A percentile compares a stretch with the other conserved stretches of the same genome.
Conservation (phyloP, 106 monocot genomes). For the Dioscorea dumetorum region DNA sequence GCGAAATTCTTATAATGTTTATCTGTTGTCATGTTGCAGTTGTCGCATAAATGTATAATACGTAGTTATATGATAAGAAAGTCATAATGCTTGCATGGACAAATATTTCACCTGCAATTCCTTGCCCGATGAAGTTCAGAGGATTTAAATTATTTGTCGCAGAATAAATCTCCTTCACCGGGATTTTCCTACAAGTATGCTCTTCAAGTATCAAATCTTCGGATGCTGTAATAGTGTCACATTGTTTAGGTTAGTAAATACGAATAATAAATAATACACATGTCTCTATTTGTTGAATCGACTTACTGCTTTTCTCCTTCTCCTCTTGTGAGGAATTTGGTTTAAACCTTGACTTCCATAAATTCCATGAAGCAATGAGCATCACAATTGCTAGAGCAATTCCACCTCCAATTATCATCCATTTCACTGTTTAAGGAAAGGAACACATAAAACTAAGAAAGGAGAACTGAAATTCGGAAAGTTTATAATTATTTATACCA, state of each 20-base stretch:
- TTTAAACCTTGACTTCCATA: slow-evolving; percentile 13
- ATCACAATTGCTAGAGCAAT: slow-evolving; percentile 1
- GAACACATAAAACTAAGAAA: neutral
- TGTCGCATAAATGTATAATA: neutral
- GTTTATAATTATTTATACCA: neutral
- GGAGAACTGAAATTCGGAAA: neutral
- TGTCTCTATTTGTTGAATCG: too few species aligned
- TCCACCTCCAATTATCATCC: slow-evolving; percentile 4
- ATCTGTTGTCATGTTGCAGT: neutral
- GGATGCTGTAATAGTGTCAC: slow-evolving; percentile 10
- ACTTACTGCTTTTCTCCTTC: neutral
- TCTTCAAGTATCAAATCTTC: slow-evolving; percentile 18
- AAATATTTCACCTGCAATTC: slow-evolving; percentile 13
- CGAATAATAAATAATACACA: too few species aligned
- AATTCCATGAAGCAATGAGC: slow-evolving; percentile 3
- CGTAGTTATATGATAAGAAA: neutral
- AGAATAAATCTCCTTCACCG: slow-evolving; percentile 38
- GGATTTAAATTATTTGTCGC: slow-evolving; percentile 33
- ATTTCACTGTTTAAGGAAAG: slow-evolving; percentile 7
- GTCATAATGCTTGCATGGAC: neutral
- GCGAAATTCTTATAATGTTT: too few species aligned
- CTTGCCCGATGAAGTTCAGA: slow-evolving; percentile 40
- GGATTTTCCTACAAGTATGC: slow-evolving; percentile 26
- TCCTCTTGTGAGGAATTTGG: slow-evolving; percentile 5
- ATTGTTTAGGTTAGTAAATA: neutral